These are phyloP conservation scores for Dryadomyces quercivorus DNA, from an alignment of 2,329 filamentous ascomycete genomes.

Conservation along the genomic window DNA sequence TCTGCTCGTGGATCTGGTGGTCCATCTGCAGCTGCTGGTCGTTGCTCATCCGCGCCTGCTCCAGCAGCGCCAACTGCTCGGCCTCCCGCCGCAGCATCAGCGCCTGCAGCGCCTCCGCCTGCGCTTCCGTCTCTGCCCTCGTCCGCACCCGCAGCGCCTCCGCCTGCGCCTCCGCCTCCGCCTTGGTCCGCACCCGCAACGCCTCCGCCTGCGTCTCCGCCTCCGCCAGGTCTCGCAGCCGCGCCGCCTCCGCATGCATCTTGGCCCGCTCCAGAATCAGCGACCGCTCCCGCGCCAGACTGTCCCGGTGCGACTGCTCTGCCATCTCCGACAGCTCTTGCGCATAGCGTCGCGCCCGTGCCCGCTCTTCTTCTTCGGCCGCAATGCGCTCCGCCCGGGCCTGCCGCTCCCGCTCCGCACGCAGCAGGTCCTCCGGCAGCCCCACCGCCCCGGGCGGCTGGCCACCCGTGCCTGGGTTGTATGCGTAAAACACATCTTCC, in stretches of 20 bases:
- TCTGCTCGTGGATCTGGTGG: constrained; percentile 27
- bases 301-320: constrained; percentile 32
- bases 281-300: constrained; percentile 22
- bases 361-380: constrained; percentile 36
- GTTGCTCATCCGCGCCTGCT: constrained; percentile 30
- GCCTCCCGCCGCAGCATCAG: constrained; percentile 11
- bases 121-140: constrained; percentile 3
- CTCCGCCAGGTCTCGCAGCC: constrained; percentile 13
- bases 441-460: constrained; percentile 42
- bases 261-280: neutral
- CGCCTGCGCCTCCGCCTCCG: constrained; percentile 34
- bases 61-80: constrained; percentile 31
- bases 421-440: constrained; percentile 35
- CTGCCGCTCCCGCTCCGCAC: constrained; percentile 37
- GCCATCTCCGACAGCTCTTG: constrained; percentile 36
- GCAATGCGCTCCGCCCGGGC: constrained; percentile 31
- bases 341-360: constrained; percentile 32
- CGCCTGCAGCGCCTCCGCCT: constrained; percentile 5
- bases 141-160: constrained; percentile 17
- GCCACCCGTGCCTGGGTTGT: constrained; percentile 26
- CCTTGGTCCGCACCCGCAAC: constrained; percentile 12
- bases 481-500: constrained; percentile 39
- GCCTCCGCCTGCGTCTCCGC: constrained; percentile 33
- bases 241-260: neutral
- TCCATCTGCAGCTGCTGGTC: constrained; percentile 35